A percentile compares a stretch with the other conserved stretches of the same genome.
Evolutionary conservation across 1,284 basidiomycete species (phyloP).

Genomic region (Hemileia vastatrix): DNA sequence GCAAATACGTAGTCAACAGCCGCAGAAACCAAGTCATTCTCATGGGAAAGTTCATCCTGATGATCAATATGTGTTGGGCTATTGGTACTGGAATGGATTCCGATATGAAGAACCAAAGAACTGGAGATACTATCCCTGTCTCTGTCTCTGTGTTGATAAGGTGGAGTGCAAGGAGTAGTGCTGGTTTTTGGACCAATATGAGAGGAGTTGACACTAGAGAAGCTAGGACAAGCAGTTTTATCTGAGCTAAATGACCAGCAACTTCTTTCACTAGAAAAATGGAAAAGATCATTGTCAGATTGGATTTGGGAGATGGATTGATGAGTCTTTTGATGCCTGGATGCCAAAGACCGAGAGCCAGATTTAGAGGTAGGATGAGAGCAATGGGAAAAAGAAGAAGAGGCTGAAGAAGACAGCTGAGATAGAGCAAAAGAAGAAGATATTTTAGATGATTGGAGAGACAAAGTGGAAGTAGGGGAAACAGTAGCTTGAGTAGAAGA

Average conservation of each 20-base stretch:
- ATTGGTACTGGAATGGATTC: too few relatives aligned
- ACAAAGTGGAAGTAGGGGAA: too few relatives aligned
- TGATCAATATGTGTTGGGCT: background rate
- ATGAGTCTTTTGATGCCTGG: too few relatives aligned
- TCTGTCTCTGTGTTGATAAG: background rate
- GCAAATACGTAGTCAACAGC: slow-evolving; percentile 7
- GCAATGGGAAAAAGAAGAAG: background rate
- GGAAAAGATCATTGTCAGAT: too few relatives aligned
- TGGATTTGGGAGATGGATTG: too few relatives aligned
- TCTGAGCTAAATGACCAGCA: slow-evolving; percentile 14
- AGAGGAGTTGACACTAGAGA: background rate
- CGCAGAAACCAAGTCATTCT: background rate
- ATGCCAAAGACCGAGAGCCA: too few relatives aligned
- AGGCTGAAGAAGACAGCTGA: background rate
- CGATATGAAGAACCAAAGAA: too few relatives aligned
- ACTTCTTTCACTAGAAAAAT: background rate
- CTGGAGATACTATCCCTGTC: background rate
- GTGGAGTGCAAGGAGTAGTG: background rate
- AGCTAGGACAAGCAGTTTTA: background rate
- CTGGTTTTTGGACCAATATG: too few relatives aligned
- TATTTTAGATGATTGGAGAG: background rate
- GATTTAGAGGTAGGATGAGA: background rate
- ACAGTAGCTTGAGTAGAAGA: too few relatives aligned
- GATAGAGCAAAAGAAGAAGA: background rate
- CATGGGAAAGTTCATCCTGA: background rate